phyloP scores from a whole-genome alignment of 768 basidiomycete species.

The Lyophyllum atratum region DNA sequence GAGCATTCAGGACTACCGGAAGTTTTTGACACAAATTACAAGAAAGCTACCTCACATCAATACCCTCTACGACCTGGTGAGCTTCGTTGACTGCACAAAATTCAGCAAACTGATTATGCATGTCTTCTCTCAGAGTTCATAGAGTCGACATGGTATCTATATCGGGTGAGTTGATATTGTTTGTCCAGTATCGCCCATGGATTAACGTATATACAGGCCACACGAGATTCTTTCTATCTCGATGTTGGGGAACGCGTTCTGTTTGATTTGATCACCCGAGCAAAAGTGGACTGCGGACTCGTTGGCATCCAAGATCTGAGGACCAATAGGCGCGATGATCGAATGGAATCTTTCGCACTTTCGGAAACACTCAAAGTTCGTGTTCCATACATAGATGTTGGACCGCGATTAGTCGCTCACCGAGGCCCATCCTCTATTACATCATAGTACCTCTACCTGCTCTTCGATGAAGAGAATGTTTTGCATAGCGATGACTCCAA shows the following conservation, averaged over 20 bases:
- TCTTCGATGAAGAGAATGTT: constrained; percentile 86
- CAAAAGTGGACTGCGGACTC: constrained; percentile 86
- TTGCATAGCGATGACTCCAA: constrained; percentile 79
- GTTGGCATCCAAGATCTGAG: constrained; percentile 80
- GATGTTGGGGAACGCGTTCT: constrained; percentile 87
- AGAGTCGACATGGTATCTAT: constrained; percentile 96
- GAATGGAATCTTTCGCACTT: constrained; percentile 97
- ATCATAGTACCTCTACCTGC: constrained; percentile 82
- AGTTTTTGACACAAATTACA: constrained; percentile 82
- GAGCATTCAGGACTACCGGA: constrained; percentile 89
- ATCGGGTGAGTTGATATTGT: constrained; percentile 58
- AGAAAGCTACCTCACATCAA: constrained; percentile 70
- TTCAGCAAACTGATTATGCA: neutral
- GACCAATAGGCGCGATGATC: constrained; percentile 78
- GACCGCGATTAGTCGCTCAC: too few species aligned
- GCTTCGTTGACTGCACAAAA: constrained; percentile 7
- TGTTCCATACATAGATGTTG: neutral
- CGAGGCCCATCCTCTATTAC: neutral
- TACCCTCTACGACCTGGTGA: constrained; percentile 80
- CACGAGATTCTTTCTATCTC: constrained; percentile 89
- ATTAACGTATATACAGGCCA: constrained; percentile 58
- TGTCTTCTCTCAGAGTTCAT: constrained; percentile 66
- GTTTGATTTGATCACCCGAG: constrained; percentile 68
- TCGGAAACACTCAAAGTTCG: constrained; percentile 89
- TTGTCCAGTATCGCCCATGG: neutral